These are phyloP conservation scores for Apiospora phragmitis DNA, from an alignment of 2,329 filamentous ascomycete genomes.

Conservation along the genomic window DNA sequence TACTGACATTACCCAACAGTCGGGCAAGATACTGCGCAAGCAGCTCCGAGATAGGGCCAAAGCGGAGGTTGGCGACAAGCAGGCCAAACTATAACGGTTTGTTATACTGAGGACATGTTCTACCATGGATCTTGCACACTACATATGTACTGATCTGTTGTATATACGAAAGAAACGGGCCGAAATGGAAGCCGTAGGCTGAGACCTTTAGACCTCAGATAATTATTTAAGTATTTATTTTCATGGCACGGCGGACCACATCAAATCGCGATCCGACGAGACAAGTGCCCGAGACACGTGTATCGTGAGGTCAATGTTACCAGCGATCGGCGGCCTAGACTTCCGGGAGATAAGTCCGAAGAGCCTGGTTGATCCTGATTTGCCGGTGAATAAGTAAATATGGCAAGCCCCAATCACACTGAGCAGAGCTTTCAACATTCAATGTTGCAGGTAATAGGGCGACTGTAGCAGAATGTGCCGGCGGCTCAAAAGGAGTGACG, in stretches of 20 bases:
- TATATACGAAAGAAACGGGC: background rate
- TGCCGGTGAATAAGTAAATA: background rate
- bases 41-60: constrained; percentile 57
- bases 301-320: background rate
- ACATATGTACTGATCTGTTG: background rate
- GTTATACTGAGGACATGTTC: background rate
- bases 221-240: background rate
- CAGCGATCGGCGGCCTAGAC: background rate
- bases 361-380: background rate
- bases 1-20: constrained; percentile 36
- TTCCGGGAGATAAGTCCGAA: background rate
- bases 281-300: background rate
- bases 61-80: constrained; percentile 48
- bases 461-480: no score
- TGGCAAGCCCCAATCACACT: background rate
- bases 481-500: background rate
- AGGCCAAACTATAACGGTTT: constrained; percentile 19
- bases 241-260: background rate
- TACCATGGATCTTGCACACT: background rate
- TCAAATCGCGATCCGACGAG: background rate
- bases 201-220: background rate
- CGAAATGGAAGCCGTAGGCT: background rate
- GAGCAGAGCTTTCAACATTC: no score
- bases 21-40: constrained; percentile 67
- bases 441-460: no score